A percentile compares a stretch with the other conserved stretches of the same genome.
phyloP scores from a whole-genome alignment of 129 eudicot species.

The Flaveria sonorensis region DNA sequence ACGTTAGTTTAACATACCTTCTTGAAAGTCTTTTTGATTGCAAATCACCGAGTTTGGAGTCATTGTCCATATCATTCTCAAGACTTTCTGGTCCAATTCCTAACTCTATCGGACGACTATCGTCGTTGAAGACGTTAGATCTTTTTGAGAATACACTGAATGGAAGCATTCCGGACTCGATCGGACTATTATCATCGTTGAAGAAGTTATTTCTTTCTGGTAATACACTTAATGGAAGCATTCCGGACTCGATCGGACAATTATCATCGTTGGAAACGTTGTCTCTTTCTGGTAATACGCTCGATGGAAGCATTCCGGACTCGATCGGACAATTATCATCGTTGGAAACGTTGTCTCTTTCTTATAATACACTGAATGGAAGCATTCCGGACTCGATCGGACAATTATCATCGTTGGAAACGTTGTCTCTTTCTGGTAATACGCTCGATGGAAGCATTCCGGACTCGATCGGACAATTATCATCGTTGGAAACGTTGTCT shows the following conservation, averaged over 20 bases:
- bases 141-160: no score
- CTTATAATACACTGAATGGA: neutral
- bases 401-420: no score
- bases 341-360: slow-evolving; percentile 26
- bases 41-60: slow-evolving; percentile 30
- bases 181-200: slow-evolving; percentile 19
- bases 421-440: no score
- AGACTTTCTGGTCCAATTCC: slow-evolving; percentile 24
- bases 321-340: slow-evolving; percentile 20
- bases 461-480: slow-evolving; percentile 1
- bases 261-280: slow-evolving; percentile 11
- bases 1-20: neutral
- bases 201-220: neutral
- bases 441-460: no score
- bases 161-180: no score
- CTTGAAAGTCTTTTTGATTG: slow-evolving; percentile 15
- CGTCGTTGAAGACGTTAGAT: no score
- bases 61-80: neutral
- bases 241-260: slow-evolving; percentile 17
- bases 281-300: no score
- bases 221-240: neutral
- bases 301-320: neutral
- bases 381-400: slow-evolving; percentile 10
- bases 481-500: slow-evolving; percentile 21
- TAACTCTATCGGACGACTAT: slow-evolving; percentile 16